Base-by-base conservation (phyloP, 2,329 filamentous ascomycete genomes). In the Aureobasidium musti region DNA sequence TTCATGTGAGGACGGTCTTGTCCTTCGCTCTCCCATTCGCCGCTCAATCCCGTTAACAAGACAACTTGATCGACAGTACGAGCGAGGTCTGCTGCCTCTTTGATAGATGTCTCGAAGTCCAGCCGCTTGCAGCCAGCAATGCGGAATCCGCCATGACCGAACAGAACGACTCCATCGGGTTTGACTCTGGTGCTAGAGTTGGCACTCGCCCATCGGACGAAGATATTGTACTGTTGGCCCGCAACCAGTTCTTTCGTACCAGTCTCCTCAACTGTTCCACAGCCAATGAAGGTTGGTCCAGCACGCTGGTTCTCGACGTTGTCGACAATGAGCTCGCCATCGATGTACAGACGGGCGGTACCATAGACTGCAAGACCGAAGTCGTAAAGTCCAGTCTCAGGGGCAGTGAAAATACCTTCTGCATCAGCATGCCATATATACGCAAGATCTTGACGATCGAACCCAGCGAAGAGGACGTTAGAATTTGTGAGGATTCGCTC, bases 1-100 rank as follows among this genome's bases (percentile, higher is more conserved):
- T 86, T 84, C 83, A 88, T 87, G 14, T 81, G 84, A 69, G 84
- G 81, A 50, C 87, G 82, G 73, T 90, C 88, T 45, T 85, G 82
- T 28, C 88, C 88, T 73, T 91, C 67, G 19, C 59, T 61, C 26
- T 68, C 67, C 37, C 64, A 66, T 41, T 68, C 67, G 8, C 50
- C 65, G 30, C 37, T 52, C 19, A 63, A 91, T 35, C 89, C 89
- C 0, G 91, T 88, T 0, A 91, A 80, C 0, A 91, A 87, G 3
- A 91, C 82, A 13, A 88, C 89, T 1, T 91, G 84, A 71, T 91
- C 89, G 5, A 88, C 87, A 6, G 82, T 82, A 71, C 86, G 79
- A 2, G 88, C 88, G 0, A 84, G 84, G 0, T 83, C 78, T 13
- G 90, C 75, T 4, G 89, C 89, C 71, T 86, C 87, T 10, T 26